Conservation (phyloP, 495 filamentous ascomycete genomes). For the Letharia lupina region DNA sequence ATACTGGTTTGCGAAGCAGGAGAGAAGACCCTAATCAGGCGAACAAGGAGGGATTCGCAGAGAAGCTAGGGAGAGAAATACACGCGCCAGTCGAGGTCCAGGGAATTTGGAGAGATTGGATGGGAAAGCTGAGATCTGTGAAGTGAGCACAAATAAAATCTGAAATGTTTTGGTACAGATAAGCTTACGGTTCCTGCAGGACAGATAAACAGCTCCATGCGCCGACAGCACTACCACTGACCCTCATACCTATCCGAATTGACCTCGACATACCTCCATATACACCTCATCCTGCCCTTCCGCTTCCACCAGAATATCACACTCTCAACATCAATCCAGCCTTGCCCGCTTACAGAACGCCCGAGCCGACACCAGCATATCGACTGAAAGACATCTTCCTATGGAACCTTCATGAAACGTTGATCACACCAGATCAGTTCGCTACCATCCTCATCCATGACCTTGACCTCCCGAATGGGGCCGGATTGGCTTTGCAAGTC, state of each 20-base stretch:
- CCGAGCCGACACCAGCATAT: constrained; percentile 70
- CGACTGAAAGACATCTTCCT: constrained; percentile 88
- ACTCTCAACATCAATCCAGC: constrained; percentile 55
- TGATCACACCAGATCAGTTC: constrained; percentile 93
- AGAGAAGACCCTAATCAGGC: constrained; percentile 63
- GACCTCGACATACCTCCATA: constrained; percentile 84
- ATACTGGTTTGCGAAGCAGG: constrained; percentile 75
- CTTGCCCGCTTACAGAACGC: constrained; percentile 64
- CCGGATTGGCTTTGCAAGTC: constrained; percentile 62
- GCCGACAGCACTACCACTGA: constrained; percentile 77
- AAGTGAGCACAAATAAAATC: constrained; percentile 26
- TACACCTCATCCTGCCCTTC: constrained; percentile 63
- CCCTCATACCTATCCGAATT: constrained; percentile 90
- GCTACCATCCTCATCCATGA: constrained; percentile 86
- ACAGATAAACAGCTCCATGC: constrained; percentile 71
- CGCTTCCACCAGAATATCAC: constrained; percentile 51
- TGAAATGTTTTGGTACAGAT: neutral
- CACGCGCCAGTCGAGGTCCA: constrained; percentile 71
- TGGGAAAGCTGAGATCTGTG: constrained; percentile 63
- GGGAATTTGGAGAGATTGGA: constrained; percentile 91
- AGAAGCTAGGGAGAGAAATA: constrained; percentile 81
- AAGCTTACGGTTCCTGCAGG: constrained; percentile 23
- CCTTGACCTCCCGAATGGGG: constrained; percentile 75
- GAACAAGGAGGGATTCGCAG: constrained; percentile 48
- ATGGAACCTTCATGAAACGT: constrained; percentile 94